Conservation (phyloP, 768 basidiomycete species). For the Lactifluus piperatus region DNA sequence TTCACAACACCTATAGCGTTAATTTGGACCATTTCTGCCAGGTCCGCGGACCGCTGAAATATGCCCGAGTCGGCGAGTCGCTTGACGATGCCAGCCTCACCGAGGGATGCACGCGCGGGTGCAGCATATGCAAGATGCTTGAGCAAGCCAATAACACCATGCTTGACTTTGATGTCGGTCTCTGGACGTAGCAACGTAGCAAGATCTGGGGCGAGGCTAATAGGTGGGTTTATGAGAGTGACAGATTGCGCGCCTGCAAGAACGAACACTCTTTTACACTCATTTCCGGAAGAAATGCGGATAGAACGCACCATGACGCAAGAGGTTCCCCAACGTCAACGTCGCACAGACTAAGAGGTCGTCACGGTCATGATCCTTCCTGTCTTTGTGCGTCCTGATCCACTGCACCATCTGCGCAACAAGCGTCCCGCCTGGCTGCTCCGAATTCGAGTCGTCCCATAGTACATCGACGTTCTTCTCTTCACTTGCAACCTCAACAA, state of each 20-base stretch:
- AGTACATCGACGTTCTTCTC: slow-evolving; percentile 68
- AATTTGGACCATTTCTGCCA: slow-evolving; percentile 81
- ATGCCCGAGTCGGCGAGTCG: slow-evolving; percentile 52
- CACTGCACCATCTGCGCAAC: slow-evolving; percentile 67
- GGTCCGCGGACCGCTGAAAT: slow-evolving; percentile 66
- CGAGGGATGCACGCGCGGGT: slow-evolving; percentile 50
- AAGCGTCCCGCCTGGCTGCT: slow-evolving; percentile 58
- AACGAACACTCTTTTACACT: neutral
- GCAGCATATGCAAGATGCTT: slow-evolving; percentile 71
- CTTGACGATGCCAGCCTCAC: slow-evolving; percentile 53
- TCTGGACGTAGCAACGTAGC: slow-evolving; percentile 50
- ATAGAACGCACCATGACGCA: slow-evolving; percentile 51
- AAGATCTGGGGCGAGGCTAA: slow-evolving; percentile 58
- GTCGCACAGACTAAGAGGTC: slow-evolving; percentile 80
- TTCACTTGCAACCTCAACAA: slow-evolving; percentile 81
- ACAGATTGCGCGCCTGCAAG: slow-evolving; percentile 47
- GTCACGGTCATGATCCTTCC: slow-evolving; percentile 40
- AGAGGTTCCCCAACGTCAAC: slow-evolving; percentile 75
- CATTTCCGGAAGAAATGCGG: neutral
- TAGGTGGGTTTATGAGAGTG: slow-evolving; percentile 40
- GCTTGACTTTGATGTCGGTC: slow-evolving; percentile 76
- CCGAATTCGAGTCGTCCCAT: slow-evolving; percentile 57
- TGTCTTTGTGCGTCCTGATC: slow-evolving; percentile 49
- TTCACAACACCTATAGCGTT: slow-evolving; percentile 84
- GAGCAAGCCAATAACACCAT: slow-evolving; percentile 78